A percentile compares a stretch with the other conserved stretches of the same genome.
Conservation (phyloP, 2,329 filamentous ascomycete species). For the Fusarium metavorans region DNA sequence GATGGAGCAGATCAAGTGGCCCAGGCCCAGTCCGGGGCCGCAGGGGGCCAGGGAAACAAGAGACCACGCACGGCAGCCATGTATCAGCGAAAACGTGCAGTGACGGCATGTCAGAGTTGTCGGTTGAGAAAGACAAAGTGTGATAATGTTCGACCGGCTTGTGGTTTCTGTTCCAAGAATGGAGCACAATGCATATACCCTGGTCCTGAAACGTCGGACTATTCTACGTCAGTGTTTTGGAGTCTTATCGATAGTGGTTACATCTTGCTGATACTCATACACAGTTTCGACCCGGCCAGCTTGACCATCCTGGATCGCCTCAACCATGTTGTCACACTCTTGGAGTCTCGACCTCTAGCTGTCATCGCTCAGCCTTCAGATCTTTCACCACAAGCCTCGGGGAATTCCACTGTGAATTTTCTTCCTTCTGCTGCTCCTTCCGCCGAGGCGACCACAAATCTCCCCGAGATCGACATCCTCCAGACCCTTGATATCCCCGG, state of each 20-base stretch:
- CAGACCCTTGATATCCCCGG: not conserved
- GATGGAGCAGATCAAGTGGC: not conserved
- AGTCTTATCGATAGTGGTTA: no score
- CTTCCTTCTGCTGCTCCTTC: not conserved
- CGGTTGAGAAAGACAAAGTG: slow-evolving; percentile 25
- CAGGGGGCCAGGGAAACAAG: slow-evolving; percentile 1
- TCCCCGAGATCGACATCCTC: not conserved
- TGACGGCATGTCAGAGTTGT: slow-evolving; percentile 22
- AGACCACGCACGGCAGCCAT: slow-evolving; percentile 9
- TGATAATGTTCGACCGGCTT: slow-evolving; percentile 19
- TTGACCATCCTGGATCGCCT: not conserved
- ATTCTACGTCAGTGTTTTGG: slow-evolving; percentile 5
- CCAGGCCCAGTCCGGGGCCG: not conserved
- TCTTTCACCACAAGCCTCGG: not conserved
- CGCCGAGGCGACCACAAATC: not conserved
- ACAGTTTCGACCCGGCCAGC: not conserved
- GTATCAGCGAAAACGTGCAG: slow-evolving; percentile 25
- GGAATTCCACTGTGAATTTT: not conserved
- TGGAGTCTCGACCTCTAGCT: not conserved
- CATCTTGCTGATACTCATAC: no score
- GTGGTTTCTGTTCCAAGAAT: slow-evolving; percentile 19
- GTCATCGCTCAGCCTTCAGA: not conserved
- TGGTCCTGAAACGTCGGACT: slow-evolving; percentile 9
- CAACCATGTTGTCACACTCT: not conserved
- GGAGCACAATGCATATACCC: slow-evolving; percentile 22